phyloP scores from a whole-genome alignment of 306 rosid genomes.

The Cyamopsis tetragonoloba region DNA sequence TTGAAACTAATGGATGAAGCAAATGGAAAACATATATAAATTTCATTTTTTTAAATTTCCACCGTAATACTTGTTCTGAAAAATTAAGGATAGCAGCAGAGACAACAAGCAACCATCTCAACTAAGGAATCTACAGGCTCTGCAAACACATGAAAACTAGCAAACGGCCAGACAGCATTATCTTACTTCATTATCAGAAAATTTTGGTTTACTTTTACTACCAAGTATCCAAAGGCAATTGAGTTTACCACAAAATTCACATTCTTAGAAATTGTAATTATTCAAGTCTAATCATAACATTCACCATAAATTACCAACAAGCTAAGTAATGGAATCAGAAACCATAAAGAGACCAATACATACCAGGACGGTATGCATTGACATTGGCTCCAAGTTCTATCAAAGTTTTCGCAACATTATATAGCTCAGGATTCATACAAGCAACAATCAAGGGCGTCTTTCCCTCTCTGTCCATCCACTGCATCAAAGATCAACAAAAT shows the following conservation, averaged over 20 bases:
- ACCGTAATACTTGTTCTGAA: background rate
- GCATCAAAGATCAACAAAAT: conserved; percentile 25
- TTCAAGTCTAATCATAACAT: conserved; percentile 6
- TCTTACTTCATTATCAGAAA: background rate
- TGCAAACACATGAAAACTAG: conserved; percentile 13
- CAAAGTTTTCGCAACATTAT: conserved; percentile 64
- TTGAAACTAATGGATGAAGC: conserved; percentile 3
- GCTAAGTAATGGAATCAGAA: background rate
- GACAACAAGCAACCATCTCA: conserved; percentile 22
- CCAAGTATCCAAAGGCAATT: background rate
- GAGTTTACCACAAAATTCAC: background rate
- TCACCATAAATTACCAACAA: background rate
- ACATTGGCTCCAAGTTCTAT: conserved; percentile 91
- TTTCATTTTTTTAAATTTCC: conserved; percentile 12
- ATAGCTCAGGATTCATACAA: conserved; percentile 69
- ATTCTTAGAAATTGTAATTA: background rate
- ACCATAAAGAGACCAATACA: conserved; percentile 33
- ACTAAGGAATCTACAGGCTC: conserved; percentile 9
- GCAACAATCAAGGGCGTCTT: conserved; percentile 88
- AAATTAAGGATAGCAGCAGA: background rate
- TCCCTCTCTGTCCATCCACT: conserved; percentile 80
- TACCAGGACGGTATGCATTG: conserved; percentile 91
- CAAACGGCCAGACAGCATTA: background rate
- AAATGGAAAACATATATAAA: conserved; percentile 9
- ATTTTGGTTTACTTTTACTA: background rate